Evolutionary conservation across 352 stramenopile species (phyloP), one percentile per base, ranked within the genome.

Genomic region (Phytophthora cajani): DNA sequence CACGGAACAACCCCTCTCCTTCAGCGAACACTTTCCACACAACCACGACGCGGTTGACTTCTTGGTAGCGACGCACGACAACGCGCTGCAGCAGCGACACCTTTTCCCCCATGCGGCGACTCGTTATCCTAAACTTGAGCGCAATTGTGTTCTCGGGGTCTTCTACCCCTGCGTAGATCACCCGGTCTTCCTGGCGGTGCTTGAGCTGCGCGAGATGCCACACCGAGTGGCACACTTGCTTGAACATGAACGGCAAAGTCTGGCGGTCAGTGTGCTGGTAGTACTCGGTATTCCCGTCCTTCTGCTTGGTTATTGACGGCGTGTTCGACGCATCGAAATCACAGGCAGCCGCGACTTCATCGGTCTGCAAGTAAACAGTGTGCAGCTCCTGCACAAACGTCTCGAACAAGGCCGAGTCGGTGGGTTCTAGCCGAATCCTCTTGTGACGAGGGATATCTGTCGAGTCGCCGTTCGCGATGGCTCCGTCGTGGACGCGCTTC

Each of bases 11-110:
- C 0, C 72, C 75, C 47, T 80, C 75, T 0, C 65, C 75, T 54
- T 93, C 77, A 25, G 85, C 79, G 58, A 88, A 78, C 19, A 84
- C 58, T 23, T 75, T 81, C 83, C 83, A 93, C 27, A 89, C 79
- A n/a, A 90, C 63, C 27, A 93, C 79, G 2, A 88, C 66, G 40
- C 83, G 80, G 46, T 85, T 71, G 6, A 54, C 14, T 46, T 91
- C 78, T 2, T 82, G 64, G 57, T 82, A 90, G 11, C 75, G 72
- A 10, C 82, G 79, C 5, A 82, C 54, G n/a, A 89, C 75, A 21
- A 72, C 33, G 4, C 63, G 62, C 52, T 74, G 69, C 53, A 72
- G 40, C 8, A 75, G 12, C 16, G 69, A 74, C 60, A 77, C 72
- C 0, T 33, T 58, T 19, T 64, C 49, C 1, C 65, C 65, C 50